These are phyloP conservation scores for Cystofilobasidium ferigula DNA, from an alignment of 768 basidiomycete genomes.

Conservation along the genomic window DNA sequence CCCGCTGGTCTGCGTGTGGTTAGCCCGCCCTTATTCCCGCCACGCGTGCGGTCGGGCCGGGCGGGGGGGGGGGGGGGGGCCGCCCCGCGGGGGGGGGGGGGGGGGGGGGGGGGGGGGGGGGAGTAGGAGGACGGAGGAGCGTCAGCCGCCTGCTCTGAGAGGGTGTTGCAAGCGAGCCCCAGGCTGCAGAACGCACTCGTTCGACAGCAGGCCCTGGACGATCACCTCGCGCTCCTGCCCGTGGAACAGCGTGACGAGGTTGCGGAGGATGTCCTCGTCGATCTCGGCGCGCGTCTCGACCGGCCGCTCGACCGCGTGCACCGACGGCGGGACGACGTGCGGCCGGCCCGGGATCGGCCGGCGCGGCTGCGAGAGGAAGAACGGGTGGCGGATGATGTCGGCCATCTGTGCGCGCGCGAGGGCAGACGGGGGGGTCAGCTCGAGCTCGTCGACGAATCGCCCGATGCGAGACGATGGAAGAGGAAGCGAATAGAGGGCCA, in stretches of 20 bases:
- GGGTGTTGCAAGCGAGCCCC: too few species aligned
- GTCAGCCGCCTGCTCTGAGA: too few species aligned
- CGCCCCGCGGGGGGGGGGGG: neutral
- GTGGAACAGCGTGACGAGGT: constrained; percentile 85
- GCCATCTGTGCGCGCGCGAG: constrained; percentile 44
- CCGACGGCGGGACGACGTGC: constrained; percentile 45
- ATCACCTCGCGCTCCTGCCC: constrained; percentile 65
- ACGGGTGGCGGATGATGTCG: constrained; percentile 68
- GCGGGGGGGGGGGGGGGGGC: neutral
- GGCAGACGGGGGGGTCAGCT: neutral
- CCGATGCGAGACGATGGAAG: neutral
- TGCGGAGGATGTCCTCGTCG: constrained; percentile 79
- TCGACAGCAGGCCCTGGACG: constrained; percentile 49
- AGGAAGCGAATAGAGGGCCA: neutral
- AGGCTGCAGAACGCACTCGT: constrained; percentile 44
- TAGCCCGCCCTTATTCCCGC: too few species aligned
- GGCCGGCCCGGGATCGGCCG: constrained; percentile 36
- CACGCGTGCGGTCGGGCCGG: too few species aligned
- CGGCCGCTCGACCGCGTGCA: constrained; percentile 60
- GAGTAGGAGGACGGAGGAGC: too few species aligned
- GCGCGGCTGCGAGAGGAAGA: constrained; percentile 50
- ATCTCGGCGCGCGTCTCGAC: constrained; percentile 55
- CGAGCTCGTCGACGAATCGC: neutral
- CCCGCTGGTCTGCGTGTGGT: too few species aligned
- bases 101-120: neutral